Conservation (phyloP, 2,329 filamentous ascomycete genomes). For the Chaetothyriales sp. region DNA sequence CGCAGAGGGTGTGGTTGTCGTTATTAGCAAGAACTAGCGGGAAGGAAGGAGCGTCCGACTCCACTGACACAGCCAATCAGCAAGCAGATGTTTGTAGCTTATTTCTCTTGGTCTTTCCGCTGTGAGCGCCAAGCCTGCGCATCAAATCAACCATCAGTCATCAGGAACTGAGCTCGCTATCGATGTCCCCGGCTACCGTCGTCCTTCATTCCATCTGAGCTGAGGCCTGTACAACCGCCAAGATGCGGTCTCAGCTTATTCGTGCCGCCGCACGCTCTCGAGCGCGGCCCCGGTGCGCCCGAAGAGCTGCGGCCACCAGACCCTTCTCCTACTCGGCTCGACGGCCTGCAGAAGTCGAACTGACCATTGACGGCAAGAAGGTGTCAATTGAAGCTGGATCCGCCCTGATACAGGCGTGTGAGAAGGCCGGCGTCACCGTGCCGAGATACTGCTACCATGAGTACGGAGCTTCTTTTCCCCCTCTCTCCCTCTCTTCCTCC, state of each 20-base stretch:
- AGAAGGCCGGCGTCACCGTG: slow-evolving; percentile 84
- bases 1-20: too few relatives aligned
- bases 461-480: slow-evolving; percentile 36
- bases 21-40: too few relatives aligned
- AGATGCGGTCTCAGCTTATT: slow-evolving; percentile 50
- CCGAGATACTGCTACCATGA: slow-evolving; percentile 99
- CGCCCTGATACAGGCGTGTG: slow-evolving; percentile 95
- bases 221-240: slow-evolving; percentile 22
- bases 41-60: neutral
- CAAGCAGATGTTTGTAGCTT: neutral
- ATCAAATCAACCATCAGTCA: neutral
- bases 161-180: neutral
- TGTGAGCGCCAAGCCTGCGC: neutral
- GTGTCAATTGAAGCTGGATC: slow-evolving; percentile 96
- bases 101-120: neutral
- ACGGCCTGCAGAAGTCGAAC: slow-evolving; percentile 81
- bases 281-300: slow-evolving; percentile 25
- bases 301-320: slow-evolving; percentile 46
- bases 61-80: neutral
- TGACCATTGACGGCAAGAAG: slow-evolving; percentile 97
- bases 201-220: slow-evolving; percentile 4
- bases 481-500: neutral
- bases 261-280: slow-evolving; percentile 43
- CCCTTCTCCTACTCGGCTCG: slow-evolving; percentile 66
- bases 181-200: neutral